Percentiles rank a stretch among this genome's conserved stretches.
These are phyloP conservation scores for Exophiala sp. DNA, from an alignment of 2,329 filamentous ascomycete species.

Conservation along the genomic window DNA sequence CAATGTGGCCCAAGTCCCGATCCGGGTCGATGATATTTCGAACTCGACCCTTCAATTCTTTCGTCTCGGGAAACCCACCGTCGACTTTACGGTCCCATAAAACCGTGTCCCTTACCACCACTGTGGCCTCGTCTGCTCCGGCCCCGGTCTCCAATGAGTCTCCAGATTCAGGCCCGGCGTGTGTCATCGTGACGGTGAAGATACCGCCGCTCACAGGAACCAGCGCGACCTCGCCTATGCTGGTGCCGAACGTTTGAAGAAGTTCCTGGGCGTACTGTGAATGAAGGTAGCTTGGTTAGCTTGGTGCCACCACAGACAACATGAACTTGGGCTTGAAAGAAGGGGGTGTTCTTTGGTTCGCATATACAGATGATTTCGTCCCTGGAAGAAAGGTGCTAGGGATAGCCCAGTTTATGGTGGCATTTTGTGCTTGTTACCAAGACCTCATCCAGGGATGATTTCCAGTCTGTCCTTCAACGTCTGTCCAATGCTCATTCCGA, in stretches of 20 bases:
- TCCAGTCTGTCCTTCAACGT: too few relatives aligned
- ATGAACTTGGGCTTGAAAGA: too few relatives aligned
- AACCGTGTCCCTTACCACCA: constrained; percentile 42
- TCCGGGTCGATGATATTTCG: constrained; percentile 75
- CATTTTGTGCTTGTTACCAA: too few relatives aligned
- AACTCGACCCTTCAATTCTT: constrained; percentile 78
- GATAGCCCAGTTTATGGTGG: too few relatives aligned
- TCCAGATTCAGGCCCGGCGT: constrained; percentile 17
- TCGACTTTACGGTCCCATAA: constrained; percentile 86
- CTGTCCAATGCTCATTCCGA: too few relatives aligned
- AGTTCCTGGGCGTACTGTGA: constrained; percentile 85
- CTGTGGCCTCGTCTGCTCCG: constrained; percentile 10
- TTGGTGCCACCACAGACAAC: too few relatives aligned
- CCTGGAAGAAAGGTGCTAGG: too few relatives aligned
- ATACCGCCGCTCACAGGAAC: constrained; percentile 78
- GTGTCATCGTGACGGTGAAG: constrained; percentile 65
- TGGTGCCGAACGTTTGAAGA: constrained; percentile 80
- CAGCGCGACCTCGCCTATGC: constrained; percentile 79
- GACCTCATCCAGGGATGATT: too few relatives aligned
- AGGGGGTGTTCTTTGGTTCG: too few relatives aligned
- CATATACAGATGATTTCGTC: too few relatives aligned
- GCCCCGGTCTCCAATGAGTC: background rate
- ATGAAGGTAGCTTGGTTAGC: too few relatives aligned
- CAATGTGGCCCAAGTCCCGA: constrained; percentile 75
- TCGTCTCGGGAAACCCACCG: constrained; percentile 89